Percentiles rank a stretch among this genome's conserved stretches.
These are phyloP conservation scores for Phascolomyces articulosus DNA, from an alignment of 371 early-diverging fungal species.

Conservation along the genomic window DNA sequence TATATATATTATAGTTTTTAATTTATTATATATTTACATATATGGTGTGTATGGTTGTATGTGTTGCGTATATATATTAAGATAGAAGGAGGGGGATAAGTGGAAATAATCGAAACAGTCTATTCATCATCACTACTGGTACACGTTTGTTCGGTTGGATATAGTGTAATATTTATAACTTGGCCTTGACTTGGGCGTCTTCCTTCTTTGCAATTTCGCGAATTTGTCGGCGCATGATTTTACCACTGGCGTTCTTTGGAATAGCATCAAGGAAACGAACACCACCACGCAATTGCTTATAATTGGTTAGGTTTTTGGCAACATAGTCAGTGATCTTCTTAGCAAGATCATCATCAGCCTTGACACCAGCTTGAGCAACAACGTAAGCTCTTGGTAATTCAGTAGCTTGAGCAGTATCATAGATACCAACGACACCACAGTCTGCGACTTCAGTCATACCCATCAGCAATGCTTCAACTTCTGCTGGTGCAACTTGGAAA, in stretches of 20 bases:
- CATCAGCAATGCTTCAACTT: constrained; percentile 81
- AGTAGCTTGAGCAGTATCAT: constrained; percentile 65
- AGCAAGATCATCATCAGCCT: constrained; percentile 26
- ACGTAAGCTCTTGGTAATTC: constrained; percentile 85
- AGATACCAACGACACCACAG: constrained; percentile 73
- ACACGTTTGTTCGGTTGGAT: too few relatives aligned
- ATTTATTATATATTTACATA: too few relatives aligned
- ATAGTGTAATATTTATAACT: constrained; percentile 20
- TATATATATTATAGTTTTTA: too few relatives aligned
- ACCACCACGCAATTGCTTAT: constrained; percentile 85
- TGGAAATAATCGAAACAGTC: too few relatives aligned
- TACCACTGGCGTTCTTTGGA: constrained; percentile 81
- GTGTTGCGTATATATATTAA: too few relatives aligned
- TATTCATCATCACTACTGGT: too few relatives aligned
- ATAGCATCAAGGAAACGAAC: constrained; percentile 68
- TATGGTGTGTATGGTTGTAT: too few relatives aligned
- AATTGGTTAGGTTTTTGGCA: constrained; percentile 59
- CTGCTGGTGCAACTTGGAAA: constrained; percentile 69
- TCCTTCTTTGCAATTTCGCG: constrained; percentile 52
- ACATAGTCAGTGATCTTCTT: constrained; percentile 64
- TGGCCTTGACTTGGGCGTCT: constrained; percentile 19
- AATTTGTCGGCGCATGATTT: constrained; percentile 68
- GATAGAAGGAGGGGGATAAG: too few relatives aligned
- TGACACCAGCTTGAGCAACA: constrained; percentile 46
- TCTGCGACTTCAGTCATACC: constrained; percentile 74